A percentile compares a stretch with the other conserved stretches of the same genome.
Evolutionary conservation across 495 filamentous ascomycete genomes (phyloP).

Genomic region (Lepraria neglecta): DNA sequence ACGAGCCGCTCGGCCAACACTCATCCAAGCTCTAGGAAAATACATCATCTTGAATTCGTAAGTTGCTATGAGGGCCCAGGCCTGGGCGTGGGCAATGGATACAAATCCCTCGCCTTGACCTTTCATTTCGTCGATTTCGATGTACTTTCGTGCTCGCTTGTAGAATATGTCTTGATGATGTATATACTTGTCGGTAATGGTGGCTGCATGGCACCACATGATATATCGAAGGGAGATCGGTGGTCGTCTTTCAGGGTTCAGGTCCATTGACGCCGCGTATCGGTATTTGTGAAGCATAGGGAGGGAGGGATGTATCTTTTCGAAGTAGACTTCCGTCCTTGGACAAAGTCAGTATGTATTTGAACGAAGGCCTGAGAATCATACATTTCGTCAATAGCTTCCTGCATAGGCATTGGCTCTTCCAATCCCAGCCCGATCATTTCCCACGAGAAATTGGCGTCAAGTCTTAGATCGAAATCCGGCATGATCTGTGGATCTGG

Average conservation of each 20-base stretch:
- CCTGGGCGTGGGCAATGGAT: slow-evolving; percentile 72
- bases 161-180: slow-evolving; percentile 80
- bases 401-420: slow-evolving; percentile 80
- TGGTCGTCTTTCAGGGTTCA: slow-evolving; percentile 78
- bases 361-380: slow-evolving; percentile 26
- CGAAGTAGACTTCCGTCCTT: slow-evolving; percentile 82
- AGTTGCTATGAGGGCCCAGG: slow-evolving; percentile 68
- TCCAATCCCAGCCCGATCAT: slow-evolving; percentile 91
- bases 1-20: slow-evolving; percentile 68
- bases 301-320: slow-evolving; percentile 75
- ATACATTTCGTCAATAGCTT: slow-evolving; percentile 86
- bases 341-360: slow-evolving; percentile 22
- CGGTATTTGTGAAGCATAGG: slow-evolving; percentile 86
- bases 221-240: slow-evolving; percentile 86
- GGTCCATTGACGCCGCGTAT: slow-evolving; percentile 75
- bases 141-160: slow-evolving; percentile 77
- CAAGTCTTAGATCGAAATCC: slow-evolving; percentile 27
- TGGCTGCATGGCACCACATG: slow-evolving; percentile 86
- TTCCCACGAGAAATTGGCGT: slow-evolving; percentile 64
- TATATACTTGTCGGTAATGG: slow-evolving; percentile 71
- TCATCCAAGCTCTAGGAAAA: slow-evolving; percentile 95
- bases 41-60: slow-evolving; percentile 99
- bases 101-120: slow-evolving; percentile 85
- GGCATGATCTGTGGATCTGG: slow-evolving; percentile 18
- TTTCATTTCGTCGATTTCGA: slow-evolving; percentile 84